phyloP scores from a whole-genome alignment of 176 grass and related monocot species.

The Rhipidocladum racemiflorum region DNA sequence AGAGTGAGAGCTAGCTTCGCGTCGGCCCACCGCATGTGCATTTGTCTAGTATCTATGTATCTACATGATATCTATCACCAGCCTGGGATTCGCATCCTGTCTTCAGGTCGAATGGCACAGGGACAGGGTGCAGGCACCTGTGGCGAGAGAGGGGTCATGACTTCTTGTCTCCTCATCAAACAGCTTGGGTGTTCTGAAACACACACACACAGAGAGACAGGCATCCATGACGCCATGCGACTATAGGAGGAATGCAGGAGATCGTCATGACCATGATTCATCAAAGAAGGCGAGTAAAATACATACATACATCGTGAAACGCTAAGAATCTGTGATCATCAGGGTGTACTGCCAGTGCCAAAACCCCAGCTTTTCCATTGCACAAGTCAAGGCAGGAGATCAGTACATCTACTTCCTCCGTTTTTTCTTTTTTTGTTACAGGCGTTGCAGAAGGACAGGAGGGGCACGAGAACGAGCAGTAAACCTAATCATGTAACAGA shows the following conservation, averaged over 20 bases:
- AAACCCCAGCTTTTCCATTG: slow-evolving; percentile 14
- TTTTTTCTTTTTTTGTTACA: slow-evolving; percentile 21
- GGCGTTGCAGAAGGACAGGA: not conserved
- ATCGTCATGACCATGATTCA: not conserved
- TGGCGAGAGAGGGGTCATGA: not conserved
- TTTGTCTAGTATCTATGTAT: not conserved
- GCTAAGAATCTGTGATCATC: not conserved
- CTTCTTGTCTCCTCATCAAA: not conserved
- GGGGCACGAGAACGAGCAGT: not conserved
- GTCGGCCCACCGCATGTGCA: not conserved
- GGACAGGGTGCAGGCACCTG: not conserved
- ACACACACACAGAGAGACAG: not conserved
- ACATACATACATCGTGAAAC: not conserved
- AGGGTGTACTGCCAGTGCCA: slow-evolving; percentile 23
- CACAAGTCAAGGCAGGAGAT: slow-evolving; percentile 19
- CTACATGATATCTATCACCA: not conserved
- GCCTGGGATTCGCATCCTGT: not conserved
- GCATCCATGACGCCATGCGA: not conserved
- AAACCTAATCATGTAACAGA: slow-evolving; percentile 35
- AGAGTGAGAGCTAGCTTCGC: not conserved
- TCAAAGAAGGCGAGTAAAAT: not conserved
- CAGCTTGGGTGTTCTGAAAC: not conserved
- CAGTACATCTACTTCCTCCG: slow-evolving; percentile 22
- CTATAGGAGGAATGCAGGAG: not conserved
- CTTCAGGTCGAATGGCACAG: not conserved